phyloP scores from a whole-genome alignment of 1,284 basidiomycete genomes.

The Austropuccinia psidii region DNA sequence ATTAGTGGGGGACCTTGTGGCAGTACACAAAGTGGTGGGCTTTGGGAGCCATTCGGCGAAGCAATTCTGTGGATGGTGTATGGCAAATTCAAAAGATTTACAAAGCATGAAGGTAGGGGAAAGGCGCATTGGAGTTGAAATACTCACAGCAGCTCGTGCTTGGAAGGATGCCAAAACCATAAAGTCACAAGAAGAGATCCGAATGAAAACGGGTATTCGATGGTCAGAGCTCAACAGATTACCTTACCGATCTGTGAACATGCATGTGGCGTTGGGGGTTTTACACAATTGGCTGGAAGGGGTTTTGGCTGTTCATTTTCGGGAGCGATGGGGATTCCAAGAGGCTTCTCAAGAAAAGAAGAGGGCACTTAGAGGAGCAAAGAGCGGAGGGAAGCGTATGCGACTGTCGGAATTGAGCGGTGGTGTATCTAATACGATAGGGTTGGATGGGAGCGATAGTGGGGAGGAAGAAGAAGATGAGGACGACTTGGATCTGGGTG shows the following conservation, averaged over 20 bases:
- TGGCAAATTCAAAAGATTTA: not conserved
- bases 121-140: not conserved
- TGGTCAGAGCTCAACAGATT: conserved; percentile 13
- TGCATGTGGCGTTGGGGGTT: not conserved
- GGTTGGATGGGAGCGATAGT: no score
- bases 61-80: not conserved
- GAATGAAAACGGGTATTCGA: not conserved
- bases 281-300: conserved; percentile 19
- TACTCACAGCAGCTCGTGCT: not conserved
- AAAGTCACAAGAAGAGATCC: not conserved
- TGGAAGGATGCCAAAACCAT: not conserved
- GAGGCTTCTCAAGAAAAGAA: not conserved
- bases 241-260: not conserved
- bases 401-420: not conserved
- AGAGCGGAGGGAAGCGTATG: no score
- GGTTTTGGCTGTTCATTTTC: not conserved
- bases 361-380: not conserved
- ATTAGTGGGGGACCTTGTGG: not conserved
- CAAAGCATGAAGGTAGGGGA: not conserved
- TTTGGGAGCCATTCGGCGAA: not conserved
- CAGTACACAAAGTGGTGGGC: not conserved
- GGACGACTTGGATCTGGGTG: not conserved
- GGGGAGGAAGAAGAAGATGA: no score
- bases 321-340: not conserved
- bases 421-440: not conserved